Evolutionary conservation across 164 flowering plant genomes (phyloP), one percentile per base, ranked within the genome.

Genomic region (Macadamia tetraphylla): DNA sequence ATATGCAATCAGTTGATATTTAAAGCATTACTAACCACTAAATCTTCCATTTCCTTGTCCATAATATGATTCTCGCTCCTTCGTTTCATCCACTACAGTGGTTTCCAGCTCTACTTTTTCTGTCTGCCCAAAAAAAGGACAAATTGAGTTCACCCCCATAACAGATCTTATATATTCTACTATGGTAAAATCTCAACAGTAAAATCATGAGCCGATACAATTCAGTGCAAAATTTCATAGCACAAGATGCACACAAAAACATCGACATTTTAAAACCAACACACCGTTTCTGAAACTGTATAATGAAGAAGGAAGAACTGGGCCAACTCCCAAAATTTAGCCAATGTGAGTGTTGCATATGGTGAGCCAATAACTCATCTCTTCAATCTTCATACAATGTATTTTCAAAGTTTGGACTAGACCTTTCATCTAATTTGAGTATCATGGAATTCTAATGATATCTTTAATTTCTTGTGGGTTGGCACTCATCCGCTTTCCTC

Each of bases 51-150:
- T 85, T 65, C 78, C 97, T 76, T 84, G 87, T 75, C 94, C 96
- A 76, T 91, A 83, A 60, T 68, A 90, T 51, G 98, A 94, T 40
- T 87, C 88, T 2, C 89, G 87, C 67, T 81, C 95, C 81, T 94
- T 94, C 40, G 97, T 94, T 84, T 92, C 98, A 80, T 94, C 98
- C 31, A 94, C 91, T 18, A 94, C 97, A 70, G 98, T 90, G 60
- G 96, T 81, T 82, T 92, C 98, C 83, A 94, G 81, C 78, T 94
- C 98, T 73, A 92, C 87, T 77, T 94, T 94, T 82, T 94, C 99
- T 9, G 97, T 75, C 99, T 92, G 87, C 80, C 40, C 40, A 86
- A 56, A 73, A 67, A 13, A 52, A 63, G 67, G 51, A 64, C 14
- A 56, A 58, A 32, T 43, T 48, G 35, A 68, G 43, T 49, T 40